phyloP scores from a whole-genome alignment of 2,329 filamentous ascomycete genomes.

The Colletotrichum chlorophyti region DNA sequence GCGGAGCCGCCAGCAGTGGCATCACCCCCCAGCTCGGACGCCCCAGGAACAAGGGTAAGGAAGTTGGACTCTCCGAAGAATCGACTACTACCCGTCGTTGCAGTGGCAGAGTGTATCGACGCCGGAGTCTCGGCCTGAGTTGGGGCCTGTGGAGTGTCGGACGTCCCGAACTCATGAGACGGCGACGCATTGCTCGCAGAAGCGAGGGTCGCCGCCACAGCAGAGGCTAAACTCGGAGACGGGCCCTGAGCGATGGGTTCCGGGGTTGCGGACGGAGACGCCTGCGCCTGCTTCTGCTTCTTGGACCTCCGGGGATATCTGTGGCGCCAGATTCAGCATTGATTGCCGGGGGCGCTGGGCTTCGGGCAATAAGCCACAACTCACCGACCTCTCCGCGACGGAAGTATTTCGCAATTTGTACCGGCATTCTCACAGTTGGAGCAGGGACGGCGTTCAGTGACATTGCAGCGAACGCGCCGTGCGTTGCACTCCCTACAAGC shows the following conservation, averaged over 20 bases:
- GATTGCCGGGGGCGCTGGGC: no score
- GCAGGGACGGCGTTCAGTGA: conserved; percentile 31
- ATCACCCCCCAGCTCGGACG: neutral
- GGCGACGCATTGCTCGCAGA: conserved; percentile 22
- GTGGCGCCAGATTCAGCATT: neutral
- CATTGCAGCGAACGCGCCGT: conserved; percentile 31
- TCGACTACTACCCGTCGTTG: conserved; percentile 25
- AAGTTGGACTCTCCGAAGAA: conserved; percentile 49
- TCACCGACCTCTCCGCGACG: conserved; percentile 28
- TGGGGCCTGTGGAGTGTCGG: conserved; percentile 1
- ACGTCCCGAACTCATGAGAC: conserved; percentile 1
- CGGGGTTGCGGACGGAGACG: neutral
- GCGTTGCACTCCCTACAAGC: conserved; percentile 33
- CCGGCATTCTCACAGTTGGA: conserved; percentile 29
- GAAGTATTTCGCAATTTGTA: conserved; percentile 29
- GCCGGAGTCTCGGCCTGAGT: conserved; percentile 23
- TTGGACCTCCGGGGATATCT: conserved; percentile 30
- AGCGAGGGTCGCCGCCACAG: conserved; percentile 10
- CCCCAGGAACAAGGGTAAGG: conserved; percentile 38
- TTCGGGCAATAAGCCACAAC: neutral
- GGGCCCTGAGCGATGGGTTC: neutral
- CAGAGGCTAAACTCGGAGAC: conserved; percentile 4
- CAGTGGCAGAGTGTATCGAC: conserved; percentile 1
- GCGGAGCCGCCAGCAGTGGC: neutral
- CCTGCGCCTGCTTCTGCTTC: conserved; percentile 4